A percentile compares a stretch with the other conserved stretches of the same genome.
These are phyloP conservation scores for Trametes coccinea DNA, from an alignment of 768 basidiomycete genomes.

Conservation along the genomic window DNA sequence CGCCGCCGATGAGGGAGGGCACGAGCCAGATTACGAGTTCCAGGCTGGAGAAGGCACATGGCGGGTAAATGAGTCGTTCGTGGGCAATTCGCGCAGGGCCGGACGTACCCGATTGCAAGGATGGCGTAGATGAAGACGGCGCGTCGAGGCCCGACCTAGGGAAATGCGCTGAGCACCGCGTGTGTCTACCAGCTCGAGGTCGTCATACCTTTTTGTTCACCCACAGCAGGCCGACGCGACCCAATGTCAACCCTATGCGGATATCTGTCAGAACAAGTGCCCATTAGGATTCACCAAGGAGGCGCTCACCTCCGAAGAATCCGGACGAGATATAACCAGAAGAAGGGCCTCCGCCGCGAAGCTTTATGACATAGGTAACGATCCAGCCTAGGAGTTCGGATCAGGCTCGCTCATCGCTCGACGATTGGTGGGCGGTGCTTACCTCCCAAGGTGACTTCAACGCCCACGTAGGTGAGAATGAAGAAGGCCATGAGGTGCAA, in stretches of 20 bases:
- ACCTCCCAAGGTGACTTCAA: conserved; percentile 40
- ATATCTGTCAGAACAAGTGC: background rate
- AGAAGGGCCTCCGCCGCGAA: conserved; percentile 42
- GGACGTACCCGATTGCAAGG: conserved; percentile 38
- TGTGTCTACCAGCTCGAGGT: background rate
- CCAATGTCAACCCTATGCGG: conserved; percentile 46
- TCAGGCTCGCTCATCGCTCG: background rate
- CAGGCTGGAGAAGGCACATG: conserved; percentile 34
- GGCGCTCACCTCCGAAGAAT: conserved; percentile 43
- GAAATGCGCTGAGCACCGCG: too few relatives aligned
- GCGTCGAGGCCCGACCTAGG: conserved; percentile 39
- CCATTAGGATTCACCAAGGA: background rate
- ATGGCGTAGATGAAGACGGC: conserved; percentile 39
- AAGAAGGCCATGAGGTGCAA: conserved; percentile 40
- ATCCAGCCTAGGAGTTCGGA: conserved; percentile 63
- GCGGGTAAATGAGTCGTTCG: too few relatives aligned
- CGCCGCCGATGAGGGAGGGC: conserved; percentile 52
- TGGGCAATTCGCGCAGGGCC: too few relatives aligned
- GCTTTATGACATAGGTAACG: conserved; percentile 49
- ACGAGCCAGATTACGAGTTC: conserved; percentile 61
- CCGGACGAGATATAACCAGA: conserved; percentile 53
- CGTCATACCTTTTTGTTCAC: conserved; percentile 43
- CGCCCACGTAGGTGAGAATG: conserved; percentile 41
- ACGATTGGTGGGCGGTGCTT: conserved; percentile 6
- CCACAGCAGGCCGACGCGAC: conserved; percentile 52